Evolutionary conservation across 2,329 filamentous ascomycete species (phyloP), one percentile per base, ranked within the genome.

Genomic region (Bipolaris victoriae): DNA sequence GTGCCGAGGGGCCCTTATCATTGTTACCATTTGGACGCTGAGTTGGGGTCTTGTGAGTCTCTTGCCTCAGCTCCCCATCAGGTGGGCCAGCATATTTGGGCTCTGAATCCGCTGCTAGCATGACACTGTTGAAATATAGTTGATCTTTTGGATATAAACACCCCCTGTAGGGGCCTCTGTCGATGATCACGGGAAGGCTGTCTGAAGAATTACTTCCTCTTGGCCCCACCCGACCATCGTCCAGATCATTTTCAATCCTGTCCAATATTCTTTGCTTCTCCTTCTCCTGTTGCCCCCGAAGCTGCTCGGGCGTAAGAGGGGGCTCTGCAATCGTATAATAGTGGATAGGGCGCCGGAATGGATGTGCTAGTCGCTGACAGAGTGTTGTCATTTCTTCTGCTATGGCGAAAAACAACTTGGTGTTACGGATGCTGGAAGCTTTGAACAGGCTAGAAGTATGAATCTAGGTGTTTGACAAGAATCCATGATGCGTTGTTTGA

Each of bases 81-180:
- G 26, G 49, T 5, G 40, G 53, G 13, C 40, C 49, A 20, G 29
- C 26, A 24, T 44, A 44, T n/a, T 40, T 29, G 3, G 62, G 55
- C 16, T 60, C 50, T 15, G 40, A 29, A 20, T 55, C 56, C 6
- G 63, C 50, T 41, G 61, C 66, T 1, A 61, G 22, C 63, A 68
- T 68, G 1, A 53, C 53, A 36, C 62, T 65, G 44, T 68, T 69
- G 53, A 63, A 65, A 24, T 57, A 69, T 6, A 62, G n/a, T 16
- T 66, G 40, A 6, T 58, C 44, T 20, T 61, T 50, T 7, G 45
- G 51, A 40, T 68, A 67, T 16, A 61, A 47, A 31, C 49, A 44
- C 3, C 56, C 33, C 18, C 31, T 60, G 20, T 60, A 61, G 16
- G 60, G 55, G 1, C 66, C 66, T n/a, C 41, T 49, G 24, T 68